Evolutionary conservation across 345 rosid genomes (phyloP), one percentile per base, ranked within the genome.

Genomic region (Aquilaria sinensis): DNA sequence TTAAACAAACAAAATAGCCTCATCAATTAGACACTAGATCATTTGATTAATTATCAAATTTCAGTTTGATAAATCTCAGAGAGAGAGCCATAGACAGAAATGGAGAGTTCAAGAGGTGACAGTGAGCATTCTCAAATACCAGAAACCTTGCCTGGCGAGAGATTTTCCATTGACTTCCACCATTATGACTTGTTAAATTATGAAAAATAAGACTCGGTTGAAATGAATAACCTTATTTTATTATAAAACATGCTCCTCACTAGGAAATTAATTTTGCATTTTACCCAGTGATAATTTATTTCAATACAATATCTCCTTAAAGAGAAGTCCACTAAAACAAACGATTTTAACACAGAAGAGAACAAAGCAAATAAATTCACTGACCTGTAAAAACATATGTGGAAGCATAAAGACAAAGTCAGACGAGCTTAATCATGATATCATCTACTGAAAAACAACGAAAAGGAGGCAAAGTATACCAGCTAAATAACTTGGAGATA

Each of bases 401-500:
- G 15, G 32, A 4, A 58, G 51, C 12, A 15, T 11, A 3, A 23
- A 31, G 33, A 61, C 30, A 5, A 32, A 61, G 7, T 37, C 51
- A 14, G n/a, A n/a, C 23, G 9, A 47, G 6, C 34, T 13, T 32
- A 13, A 12, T 55, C 12, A 60, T 46, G 9, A 30, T 29, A 14
- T 46, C 29, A 53, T 33, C 56, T 8, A 41, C n/a, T 31, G 16
- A 31, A 10, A 14, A 23, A 7, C 31, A 52, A 37, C 0, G 41
- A 55, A 48, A 58, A 10, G 34, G 57, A 53, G 56, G 32, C 61
- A 61, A 47, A 64, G 56, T 69, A 54, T 86, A 84, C 93, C 80
- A 51, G 63, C 71, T 68, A 87, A 64, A 47, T 74, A 68, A 64
- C 57, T 65, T 64, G 77, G 73, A 46, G 84, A 59, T 67, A 87